Evolutionary conservation across 2,329 filamentous ascomycete genomes (phyloP), one percentile per base, ranked within the genome.

Genomic region (Colletotrichum brevisporum): DNA sequence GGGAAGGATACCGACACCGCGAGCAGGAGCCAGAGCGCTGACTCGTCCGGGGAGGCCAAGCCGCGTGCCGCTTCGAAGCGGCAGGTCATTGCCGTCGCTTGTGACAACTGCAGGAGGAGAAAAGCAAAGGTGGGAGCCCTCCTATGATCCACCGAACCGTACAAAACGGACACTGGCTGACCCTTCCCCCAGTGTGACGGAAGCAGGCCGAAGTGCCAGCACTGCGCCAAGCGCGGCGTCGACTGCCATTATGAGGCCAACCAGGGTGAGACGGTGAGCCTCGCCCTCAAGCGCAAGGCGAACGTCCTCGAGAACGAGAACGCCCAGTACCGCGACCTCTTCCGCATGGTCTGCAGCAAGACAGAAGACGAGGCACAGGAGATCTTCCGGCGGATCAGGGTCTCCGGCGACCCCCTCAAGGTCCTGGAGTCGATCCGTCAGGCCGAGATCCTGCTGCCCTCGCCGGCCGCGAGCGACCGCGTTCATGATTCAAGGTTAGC

Each of bases 281-380:
- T 69, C n/a, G 71, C 73, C 3, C 63, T 75, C 54, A 74, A 73
- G 39, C 65, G 69, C 43, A 72, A 69, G 21, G 71, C 56, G 52
- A 69, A 43, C n/a, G 56, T 57, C 15, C 43, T 73, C 4, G 64
- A 74, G 45, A 52, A 47, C 2, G 70, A 73, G 31, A 72, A 73
- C 55, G 45, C 59, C 3, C 67, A 71, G 13, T 63, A 72, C 27
- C 64, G 63, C 10, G 72, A 73, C 8, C 67, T 75, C 9, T 67
- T 74, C n/a, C 52, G 62, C 56, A 68, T 69, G 43, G 61, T 75
- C 18, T 61, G 57, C 18, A 62, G 55, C n/a, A 62, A 63, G 18
- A 65, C 74, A 12, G 73, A 73, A 31, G 54, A 67, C 13, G 73
- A 75, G 26, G 73, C 71, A 3, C 60, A 71, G 6, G 74, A 73